Percentiles rank a stretch among this genome's conserved stretches.
These are phyloP conservation scores for Russula compacta DNA, from an alignment of 768 basidiomycete genomes.

Conservation along the genomic window DNA sequence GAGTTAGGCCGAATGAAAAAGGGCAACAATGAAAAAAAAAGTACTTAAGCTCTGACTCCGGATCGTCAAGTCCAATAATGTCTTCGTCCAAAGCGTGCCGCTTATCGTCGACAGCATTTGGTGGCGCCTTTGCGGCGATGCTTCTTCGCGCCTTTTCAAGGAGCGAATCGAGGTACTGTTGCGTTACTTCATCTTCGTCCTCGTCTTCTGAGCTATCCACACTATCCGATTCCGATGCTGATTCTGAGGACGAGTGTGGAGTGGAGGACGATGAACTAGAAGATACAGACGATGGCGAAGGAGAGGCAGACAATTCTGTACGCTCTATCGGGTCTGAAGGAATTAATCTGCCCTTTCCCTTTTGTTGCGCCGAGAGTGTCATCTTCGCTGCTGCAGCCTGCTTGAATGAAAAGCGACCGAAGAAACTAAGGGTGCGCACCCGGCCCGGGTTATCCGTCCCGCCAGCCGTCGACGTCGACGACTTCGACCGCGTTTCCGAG, in stretches of 20 bases:
- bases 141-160: constrained; percentile 53
- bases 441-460: background rate
- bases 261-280: constrained; percentile 1
- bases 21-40: constrained; percentile 16
- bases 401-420: no score
- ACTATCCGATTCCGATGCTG: constrained; percentile 26
- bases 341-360: constrained; percentile 38
- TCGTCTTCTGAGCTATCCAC: constrained; percentile 23
- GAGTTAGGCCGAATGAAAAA: background rate
- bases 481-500: no score
- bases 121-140: constrained; percentile 23
- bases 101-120: background rate
- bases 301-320: background rate
- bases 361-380: constrained; percentile 22
- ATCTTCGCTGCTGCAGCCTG: background rate
- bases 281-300: constrained; percentile 17
- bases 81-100: constrained; percentile 36
- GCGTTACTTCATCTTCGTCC: constrained; percentile 40
- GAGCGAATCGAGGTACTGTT: constrained; percentile 53
- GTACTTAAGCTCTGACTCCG: constrained; percentile 30
- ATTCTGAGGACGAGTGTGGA: constrained; percentile 22
- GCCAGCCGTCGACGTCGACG: background rate
- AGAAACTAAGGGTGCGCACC: no score
- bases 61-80: constrained; percentile 40
- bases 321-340: background rate